Evolutionary conservation across 106 monocot species (phyloP).

Genomic region (Acorus calamus): DNA sequence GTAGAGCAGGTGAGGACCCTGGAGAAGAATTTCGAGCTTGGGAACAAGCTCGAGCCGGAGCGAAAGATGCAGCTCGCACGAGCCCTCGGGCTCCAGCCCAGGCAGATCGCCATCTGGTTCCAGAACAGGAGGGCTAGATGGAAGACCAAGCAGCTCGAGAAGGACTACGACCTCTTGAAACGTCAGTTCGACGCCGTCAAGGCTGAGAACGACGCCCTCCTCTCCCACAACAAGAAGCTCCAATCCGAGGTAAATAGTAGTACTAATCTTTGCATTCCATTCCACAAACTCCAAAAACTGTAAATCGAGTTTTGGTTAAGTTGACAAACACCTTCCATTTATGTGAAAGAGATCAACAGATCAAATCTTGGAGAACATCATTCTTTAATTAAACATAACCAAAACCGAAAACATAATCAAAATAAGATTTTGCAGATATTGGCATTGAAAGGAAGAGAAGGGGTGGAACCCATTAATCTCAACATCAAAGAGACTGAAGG

Average conservation of each 20-base stretch:
- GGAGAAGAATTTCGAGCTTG: constrained; percentile 84
- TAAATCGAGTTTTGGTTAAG: too few species aligned
- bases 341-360: too few species aligned
- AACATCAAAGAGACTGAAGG: constrained; percentile 83
- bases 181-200: constrained; percentile 54
- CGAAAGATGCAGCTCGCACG: constrained; percentile 76
- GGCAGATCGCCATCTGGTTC: constrained; percentile 94
- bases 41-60: constrained; percentile 87
- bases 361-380: too few species aligned
- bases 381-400: too few species aligned
- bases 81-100: constrained; percentile 64
- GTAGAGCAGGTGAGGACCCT: constrained; percentile 79
- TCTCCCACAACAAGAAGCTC: constrained; percentile 69
- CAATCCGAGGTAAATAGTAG: constrained; percentile 53
- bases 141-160: constrained; percentile 89
- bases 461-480: constrained; percentile 71
- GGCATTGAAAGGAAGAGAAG: constrained; percentile 62
- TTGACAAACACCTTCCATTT: too few species aligned
- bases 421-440: constrained; percentile 51
- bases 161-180: constrained; percentile 74
- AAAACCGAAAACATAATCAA: too few species aligned
- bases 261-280: too few species aligned
- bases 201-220: constrained; percentile 61
- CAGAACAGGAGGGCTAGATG: constrained; percentile 88
- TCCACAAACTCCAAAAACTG: too few species aligned